Conservation (phyloP, 208 protist genomes). For the Acanthamoeba sp. region DNA sequence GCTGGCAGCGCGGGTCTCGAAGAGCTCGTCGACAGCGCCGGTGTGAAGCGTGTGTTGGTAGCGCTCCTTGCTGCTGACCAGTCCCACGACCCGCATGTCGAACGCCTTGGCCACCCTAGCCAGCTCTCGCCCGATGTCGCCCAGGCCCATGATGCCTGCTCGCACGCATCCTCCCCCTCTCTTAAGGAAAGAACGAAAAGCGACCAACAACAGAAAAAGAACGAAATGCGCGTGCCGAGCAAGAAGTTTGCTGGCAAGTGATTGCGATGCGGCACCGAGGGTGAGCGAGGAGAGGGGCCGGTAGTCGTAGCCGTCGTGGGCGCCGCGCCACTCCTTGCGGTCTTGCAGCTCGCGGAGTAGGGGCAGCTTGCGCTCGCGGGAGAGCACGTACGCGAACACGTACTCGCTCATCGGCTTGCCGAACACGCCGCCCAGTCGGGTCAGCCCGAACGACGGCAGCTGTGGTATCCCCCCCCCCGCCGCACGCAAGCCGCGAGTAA, state of each 20-base stretch:
- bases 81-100: slow-evolving; percentile 56
- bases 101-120: slow-evolving; percentile 16
- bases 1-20: background rate
- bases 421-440: slow-evolving; percentile 58
- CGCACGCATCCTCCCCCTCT: background rate
- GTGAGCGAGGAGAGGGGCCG: slow-evolving; percentile 44
- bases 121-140: slow-evolving; percentile 29
- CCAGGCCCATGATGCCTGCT: slow-evolving; percentile 49
- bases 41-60: background rate
- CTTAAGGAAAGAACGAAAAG: background rate
- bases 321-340: slow-evolving; percentile 32
- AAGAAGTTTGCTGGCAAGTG: too few species aligned
- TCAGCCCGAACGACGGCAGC: slow-evolving; percentile 14
- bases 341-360: background rate
- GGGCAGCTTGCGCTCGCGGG: slow-evolving; percentile 41
- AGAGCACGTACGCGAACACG: slow-evolving; percentile 60
- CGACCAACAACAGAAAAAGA: background rate
- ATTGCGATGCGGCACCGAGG: background rate
- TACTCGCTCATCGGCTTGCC: slow-evolving; percentile 62
- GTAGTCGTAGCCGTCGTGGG: slow-evolving; percentile 55
- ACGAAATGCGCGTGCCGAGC: background rate
- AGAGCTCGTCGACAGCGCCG: slow-evolving; percentile 52
- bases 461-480: too few species aligned
- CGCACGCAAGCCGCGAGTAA: too few species aligned
- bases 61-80: slow-evolving; percentile 53